Base-by-base conservation (phyloP, 768 basidiomycete species). In the Tulasnella calospora region DNA sequence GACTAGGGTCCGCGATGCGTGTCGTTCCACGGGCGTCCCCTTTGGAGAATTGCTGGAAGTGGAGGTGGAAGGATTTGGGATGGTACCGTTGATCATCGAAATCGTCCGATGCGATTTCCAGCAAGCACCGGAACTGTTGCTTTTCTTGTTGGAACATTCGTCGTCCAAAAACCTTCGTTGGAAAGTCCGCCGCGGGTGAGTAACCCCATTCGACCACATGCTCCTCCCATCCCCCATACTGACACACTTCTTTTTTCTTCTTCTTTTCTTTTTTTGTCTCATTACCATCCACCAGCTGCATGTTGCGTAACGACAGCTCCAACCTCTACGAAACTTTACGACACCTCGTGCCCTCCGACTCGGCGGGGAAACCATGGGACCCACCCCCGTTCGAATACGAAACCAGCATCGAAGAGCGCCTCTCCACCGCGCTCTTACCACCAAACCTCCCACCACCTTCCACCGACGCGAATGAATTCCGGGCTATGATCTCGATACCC, bases 101-200 rank as follows among this genome's bases (percentile, higher is more conserved):
- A 70, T 77, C 61, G 51, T 71, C 40, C 67, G 76, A 36, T 77
- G 76, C 67, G 76, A 77, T 51, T 77, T 70, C 38, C 40, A 77
- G 30, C 3, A 51, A 5, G 76, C 67, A 15, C 76, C 76, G 35
- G 76, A 77, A 17, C 67, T 77, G 23, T 15, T 77, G 33, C 70
- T 77, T 1, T 77, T 77, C 36, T 41, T 77, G n/a, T 61, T 77
- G 35, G 57, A 77, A 47, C 57, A 77, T 40, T 70, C 76, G 27
- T 19, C n/a, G 23, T 77, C 76, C 27, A 77, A 51, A 35, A 77
- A 71, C 35, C 36, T 77, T 15, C 76, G 33, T 10, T 77, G 76
- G 76, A 70, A 38, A 13, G 47, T 77, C 38, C 33, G 76, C 36
- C 35, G 76, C 36, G 76, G 57, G 76, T 77, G 69, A 40, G 76